Percentiles rank a stretch among this genome's conserved stretches.
Conservation (phyloP, 176 grass and related monocot species). For the Pontederia crassipes region DNA sequence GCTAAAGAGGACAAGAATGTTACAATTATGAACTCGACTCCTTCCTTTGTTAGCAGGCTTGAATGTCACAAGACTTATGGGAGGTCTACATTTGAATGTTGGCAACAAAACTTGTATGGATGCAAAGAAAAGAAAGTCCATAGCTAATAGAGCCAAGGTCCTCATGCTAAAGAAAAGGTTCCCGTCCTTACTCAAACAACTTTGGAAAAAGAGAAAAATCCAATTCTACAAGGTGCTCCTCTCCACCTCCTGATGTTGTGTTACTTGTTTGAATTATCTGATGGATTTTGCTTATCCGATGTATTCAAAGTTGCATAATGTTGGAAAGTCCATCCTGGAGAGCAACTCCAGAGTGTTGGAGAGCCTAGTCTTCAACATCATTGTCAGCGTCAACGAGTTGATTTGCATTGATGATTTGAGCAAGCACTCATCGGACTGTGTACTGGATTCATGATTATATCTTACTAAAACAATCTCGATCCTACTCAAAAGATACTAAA, state of each 20-base stretch:
- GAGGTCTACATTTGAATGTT: no score
- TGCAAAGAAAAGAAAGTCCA: conserved; percentile 53
- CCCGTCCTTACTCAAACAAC: conserved; percentile 84
- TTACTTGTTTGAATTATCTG: not conserved
- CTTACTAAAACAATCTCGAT: no score
- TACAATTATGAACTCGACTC: no score
- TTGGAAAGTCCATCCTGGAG: conserved; percentile 82
- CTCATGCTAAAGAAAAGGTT: conserved; percentile 88
- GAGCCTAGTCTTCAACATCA: conserved; percentile 76
- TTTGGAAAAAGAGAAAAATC: conserved; percentile 84
- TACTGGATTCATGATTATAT: conserved; percentile 1
- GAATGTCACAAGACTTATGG: no score
- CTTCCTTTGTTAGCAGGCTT: no score
- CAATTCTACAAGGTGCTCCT: conserved; percentile 69
- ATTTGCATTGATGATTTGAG: conserved; percentile 63
- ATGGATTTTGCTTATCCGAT: no score
- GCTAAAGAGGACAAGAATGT: no score
- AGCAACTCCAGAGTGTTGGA: conserved; percentile 93
- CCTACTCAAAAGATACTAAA: no score
- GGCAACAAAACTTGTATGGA: not conserved
- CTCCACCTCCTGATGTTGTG: not conserved
- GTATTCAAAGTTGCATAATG: conserved; percentile 41
- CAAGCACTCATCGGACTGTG: conserved; percentile 44
- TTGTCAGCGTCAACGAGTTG: conserved; percentile 73
- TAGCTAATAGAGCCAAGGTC: conserved; percentile 65